Conservation (phyloP, 2,329 filamentous ascomycete species). For the Xylariaceae sp. region DNA sequence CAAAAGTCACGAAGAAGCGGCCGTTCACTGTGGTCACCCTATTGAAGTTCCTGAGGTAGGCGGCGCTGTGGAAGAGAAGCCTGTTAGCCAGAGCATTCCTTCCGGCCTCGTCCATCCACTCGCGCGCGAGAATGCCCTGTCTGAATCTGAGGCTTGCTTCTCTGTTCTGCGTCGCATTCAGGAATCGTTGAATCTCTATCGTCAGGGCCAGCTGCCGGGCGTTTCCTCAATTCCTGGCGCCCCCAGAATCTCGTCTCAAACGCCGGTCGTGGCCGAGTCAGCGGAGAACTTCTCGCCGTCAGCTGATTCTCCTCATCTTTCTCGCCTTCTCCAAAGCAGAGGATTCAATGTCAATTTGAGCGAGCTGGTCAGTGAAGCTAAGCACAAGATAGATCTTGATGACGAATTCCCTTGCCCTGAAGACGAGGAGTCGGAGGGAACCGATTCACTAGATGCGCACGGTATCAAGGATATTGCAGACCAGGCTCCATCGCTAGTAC, state of each 20-base stretch:
- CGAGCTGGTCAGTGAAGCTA: conserved; percentile 62
- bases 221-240: conserved; percentile 48
- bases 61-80: conserved; percentile 48
- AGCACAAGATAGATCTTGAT: conserved; percentile 54
- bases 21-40: conserved; percentile 81
- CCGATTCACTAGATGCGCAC: conserved; percentile 46
- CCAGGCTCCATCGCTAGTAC: conserved; percentile 45
- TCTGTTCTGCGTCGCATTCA: conserved; percentile 52
- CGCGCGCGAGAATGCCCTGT: conserved; percentile 58
- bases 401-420: conserved; percentile 54
- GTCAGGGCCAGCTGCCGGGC: conserved; percentile 54
- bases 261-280: conserved; percentile 28
- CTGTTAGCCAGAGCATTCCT: conserved; percentile 25
- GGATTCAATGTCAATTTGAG: conserved; percentile 64
- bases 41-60: conserved; percentile 70
- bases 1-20: conserved; percentile 94
- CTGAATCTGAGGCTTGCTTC: conserved; percentile 58
- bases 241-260: conserved; percentile 25
- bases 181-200: conserved; percentile 55
- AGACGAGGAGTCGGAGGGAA: conserved; percentile 57
- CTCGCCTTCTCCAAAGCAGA: conserved; percentile 63
- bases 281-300: conserved; percentile 54
- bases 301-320: conserved; percentile 66
- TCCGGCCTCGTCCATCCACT: conserved; percentile 64
- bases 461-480: conserved; percentile 44